phyloP scores from a whole-genome alignment of 2,329 filamentous ascomycete genomes.

The Colletotrichum spaethianum region DNA sequence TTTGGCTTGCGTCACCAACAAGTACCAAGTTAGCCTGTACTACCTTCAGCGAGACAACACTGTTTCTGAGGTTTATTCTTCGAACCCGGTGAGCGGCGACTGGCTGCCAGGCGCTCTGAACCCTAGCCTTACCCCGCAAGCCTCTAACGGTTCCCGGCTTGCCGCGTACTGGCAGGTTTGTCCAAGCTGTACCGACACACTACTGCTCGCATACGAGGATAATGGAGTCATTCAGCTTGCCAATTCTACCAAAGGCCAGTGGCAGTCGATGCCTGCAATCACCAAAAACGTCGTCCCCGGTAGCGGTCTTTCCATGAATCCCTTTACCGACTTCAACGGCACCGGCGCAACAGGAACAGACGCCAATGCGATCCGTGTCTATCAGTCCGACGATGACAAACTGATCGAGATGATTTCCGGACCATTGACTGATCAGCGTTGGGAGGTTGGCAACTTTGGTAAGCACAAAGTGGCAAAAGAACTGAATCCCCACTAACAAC shows the following conservation, averaged over 20 bases:
- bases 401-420: neutral
- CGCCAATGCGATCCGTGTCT: neutral
- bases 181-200: slow-evolving; percentile 5
- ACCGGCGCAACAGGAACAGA: neutral
- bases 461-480: neutral
- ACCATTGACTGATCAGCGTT: neutral
- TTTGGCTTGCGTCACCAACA: neutral
- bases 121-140: neutral
- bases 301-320: neutral
- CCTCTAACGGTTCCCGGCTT: neutral
- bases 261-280: neutral
- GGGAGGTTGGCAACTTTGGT: slow-evolving; percentile 1
- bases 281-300: neutral
- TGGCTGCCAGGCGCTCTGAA: neutral
- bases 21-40: neutral
- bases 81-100: neutral
- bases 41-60: neutral
- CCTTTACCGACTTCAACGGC: slow-evolving; percentile 1
- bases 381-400: neutral
- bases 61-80: neutral
- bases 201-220: neutral
- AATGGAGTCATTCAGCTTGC: neutral
- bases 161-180: slow-evolving; percentile 16
- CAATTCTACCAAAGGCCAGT: neutral
- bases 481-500: neutral